phyloP scores from a whole-genome alignment of 176 grass and related monocot genomes.

The Calamus simplicifolius region DNA sequence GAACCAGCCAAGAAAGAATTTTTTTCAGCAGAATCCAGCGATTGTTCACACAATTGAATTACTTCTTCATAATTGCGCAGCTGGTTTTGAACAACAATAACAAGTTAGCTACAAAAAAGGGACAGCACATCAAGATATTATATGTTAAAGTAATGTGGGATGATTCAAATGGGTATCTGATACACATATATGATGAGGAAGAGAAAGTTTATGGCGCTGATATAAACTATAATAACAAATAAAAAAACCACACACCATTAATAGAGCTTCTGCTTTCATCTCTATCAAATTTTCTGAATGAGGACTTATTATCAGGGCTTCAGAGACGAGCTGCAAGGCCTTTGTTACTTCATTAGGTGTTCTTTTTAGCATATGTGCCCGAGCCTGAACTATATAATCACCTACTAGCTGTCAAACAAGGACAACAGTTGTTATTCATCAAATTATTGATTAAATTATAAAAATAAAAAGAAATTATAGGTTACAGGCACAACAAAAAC shows the following conservation, averaged over 20 bases:
- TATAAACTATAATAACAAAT: background rate
- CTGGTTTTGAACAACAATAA: slow-evolving; percentile 36
- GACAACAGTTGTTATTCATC: background rate
- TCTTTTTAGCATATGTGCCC: slow-evolving; percentile 46
- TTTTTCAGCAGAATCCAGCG: slow-evolving; percentile 38
- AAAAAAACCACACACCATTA: slow-evolving; percentile 41
- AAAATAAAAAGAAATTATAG: no score
- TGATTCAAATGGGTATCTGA: no score
- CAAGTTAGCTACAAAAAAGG: background rate
- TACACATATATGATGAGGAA: no score
- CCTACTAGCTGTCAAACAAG: slow-evolving; percentile 51
- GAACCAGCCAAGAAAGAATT: slow-evolving; percentile 27
- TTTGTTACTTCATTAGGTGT: slow-evolving; percentile 42
- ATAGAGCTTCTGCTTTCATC: slow-evolving; percentile 85
- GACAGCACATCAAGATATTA: no score
- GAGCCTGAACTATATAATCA: slow-evolving; percentile 44
- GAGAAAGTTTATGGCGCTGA: no score
- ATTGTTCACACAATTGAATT: slow-evolving; percentile 59
- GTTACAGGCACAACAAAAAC: no score
- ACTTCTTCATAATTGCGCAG: slow-evolving; percentile 62
- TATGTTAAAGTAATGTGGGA: no score
- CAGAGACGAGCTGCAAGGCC: slow-evolving; percentile 59
- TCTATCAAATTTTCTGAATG: slow-evolving; percentile 74
- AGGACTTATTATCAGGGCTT: slow-evolving; percentile 54
- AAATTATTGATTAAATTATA: no score